Evolutionary conservation across 1,284 basidiomycete species (phyloP), one percentile per base, ranked within the genome.

Genomic region (Cryptococcus depauperatus): DNA sequence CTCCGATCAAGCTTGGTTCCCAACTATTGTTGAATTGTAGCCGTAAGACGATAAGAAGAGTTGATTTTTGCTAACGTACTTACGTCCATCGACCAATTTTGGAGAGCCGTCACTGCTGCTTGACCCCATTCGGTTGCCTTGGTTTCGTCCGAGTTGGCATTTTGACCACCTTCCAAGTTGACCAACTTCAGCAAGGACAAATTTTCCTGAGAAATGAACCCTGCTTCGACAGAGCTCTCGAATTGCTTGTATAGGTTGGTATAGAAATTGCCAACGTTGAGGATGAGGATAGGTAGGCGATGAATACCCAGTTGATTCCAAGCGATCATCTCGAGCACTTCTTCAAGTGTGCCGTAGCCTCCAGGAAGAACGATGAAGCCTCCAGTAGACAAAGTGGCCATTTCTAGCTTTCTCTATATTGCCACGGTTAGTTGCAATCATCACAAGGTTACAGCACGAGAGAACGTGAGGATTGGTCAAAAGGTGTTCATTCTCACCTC

Each of bases 261-360:
- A 68, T 79, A 96, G 71, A 83, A 93, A 1, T 77, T 78, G 39
- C 78, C 77, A 29, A 92, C 59, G 63, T 95, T 92, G 37, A 92
- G 59, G 35, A 93, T 72, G 26, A 93, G 71, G 44, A 92, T 81
- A 13, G 90, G 86, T 80, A 59, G 38, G 8, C 77, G 75, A 65
- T 93, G 90, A 48, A 95, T 89, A 18, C 86, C 86, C 14, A 95
- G 72, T 47, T 71, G 69, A 51, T 70, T 70, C 91, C 91, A 96
- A 3, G 90, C 92, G 32, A 83, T 78, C 54, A 87, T 90, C 70
- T 95, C 91, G 40, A 95, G 70, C 21, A 90, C 84, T 76, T 95
- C 91, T 67, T 95, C 91, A 55, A 87, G 88, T 0, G 89, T 93
- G 14, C 90, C 90, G 61, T 80, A 92, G 0, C 91, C 91, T 28